Base-by-base conservation (phyloP, 306 rosid genomes). In the Prunus armeniaca region DNA sequence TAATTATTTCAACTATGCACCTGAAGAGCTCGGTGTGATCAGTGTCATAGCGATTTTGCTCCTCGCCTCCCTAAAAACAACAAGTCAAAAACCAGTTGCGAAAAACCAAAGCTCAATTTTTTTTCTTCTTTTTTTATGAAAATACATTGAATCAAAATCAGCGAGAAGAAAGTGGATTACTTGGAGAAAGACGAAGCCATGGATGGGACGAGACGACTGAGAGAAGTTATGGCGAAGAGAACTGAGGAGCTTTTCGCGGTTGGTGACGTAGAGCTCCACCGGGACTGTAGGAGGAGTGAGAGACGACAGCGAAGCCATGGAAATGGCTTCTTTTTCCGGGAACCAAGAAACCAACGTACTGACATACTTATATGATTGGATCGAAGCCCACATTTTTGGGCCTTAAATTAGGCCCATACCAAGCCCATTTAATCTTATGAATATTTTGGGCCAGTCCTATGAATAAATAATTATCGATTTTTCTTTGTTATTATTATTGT, bases 11-110 rank as follows among this genome's bases (percentile, higher is more conserved):
- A 41, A 71, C 52, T 20, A 27, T 63, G 69, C n/a, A 89, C 98
- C 97, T 83, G 91, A 93, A 93, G 82, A 91, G 93, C 71, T 93
- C 97, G 55, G 78, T 9, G 85, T 90, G 98, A 13, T 93, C 98
- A 20, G 98, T 91, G 80, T 91, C 98, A 83, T 90, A 78, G 71
- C 96, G 98, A n/a, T 85, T 83, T 78, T 89, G 81, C 78, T 91
- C 97, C 22, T 91, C 90, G 75, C 97, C 98, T 22, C 97, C 98
- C 92, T 93, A 76, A 10, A 32, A 83, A 22, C 9, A 58, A 74
- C 12, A 22, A n/a, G 38, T 66, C n/a, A 81, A 22, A 4, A 58
- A 74, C 12, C 22, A 27, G 38, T 66, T 24, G 50, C 15, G 5
- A 3, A 65, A 65, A 19, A 19, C 9, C 6, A 30, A 28, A 76